Evolutionary conservation across 805 yeast species (phyloP).

Genomic region (Yamadazyma philogaea): DNA sequence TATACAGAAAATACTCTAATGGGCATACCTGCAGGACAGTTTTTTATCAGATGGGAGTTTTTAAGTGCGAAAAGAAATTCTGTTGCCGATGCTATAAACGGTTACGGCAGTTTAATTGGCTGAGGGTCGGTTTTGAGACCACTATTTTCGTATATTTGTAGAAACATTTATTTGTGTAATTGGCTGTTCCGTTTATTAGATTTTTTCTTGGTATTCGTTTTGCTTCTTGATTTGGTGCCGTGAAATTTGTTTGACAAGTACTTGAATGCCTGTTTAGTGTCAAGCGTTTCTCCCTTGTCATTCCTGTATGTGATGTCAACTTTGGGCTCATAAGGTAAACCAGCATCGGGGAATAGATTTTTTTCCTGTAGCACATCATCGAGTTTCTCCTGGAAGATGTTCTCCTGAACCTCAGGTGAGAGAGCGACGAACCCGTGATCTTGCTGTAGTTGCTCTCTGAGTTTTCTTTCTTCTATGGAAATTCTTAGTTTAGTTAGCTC

Average conservation of each 20-base stretch:
- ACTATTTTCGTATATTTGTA: not conserved
- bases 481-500: constrained; percentile 29
- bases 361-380: constrained; percentile 28
- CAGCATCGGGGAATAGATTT: constrained; percentile 17
- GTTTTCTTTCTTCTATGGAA: constrained; percentile 32
- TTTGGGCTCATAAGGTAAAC: constrained; percentile 40
- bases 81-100: not conserved
- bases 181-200: not conserved
- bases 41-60: constrained; percentile 2
- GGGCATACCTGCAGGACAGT: constrained; percentile 1
- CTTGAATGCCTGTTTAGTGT: constrained; percentile 72
- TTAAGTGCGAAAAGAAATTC: not conserved
- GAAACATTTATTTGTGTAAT: not conserved
- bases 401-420: constrained; percentile 28
- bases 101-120: not conserved
- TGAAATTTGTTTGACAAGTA: constrained; percentile 75
- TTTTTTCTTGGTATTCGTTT: constrained; percentile 3
- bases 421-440: constrained; percentile 26
- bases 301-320: constrained; percentile 61
- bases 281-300: constrained; percentile 55
- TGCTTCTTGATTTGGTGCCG: constrained; percentile 38
- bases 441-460: constrained; percentile 25
- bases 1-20: not conserved
- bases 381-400: constrained; percentile 24
- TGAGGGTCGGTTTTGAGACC: not conserved